phyloP scores from a whole-genome alignment of 139 green algal genomes.

The Coelastrella sp. region DNA sequence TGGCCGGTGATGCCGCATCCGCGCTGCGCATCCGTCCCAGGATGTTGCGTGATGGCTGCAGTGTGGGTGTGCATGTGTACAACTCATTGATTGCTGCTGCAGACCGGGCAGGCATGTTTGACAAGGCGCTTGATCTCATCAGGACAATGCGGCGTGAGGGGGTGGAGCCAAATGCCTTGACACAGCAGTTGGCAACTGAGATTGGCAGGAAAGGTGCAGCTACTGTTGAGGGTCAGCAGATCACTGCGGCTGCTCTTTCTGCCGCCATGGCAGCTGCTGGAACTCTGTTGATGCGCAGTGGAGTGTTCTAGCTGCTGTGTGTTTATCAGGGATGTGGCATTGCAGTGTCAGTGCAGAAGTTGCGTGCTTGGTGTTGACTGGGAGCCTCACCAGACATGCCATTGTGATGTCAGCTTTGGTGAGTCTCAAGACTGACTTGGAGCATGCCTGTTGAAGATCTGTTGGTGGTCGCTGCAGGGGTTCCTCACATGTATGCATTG shows the following conservation, averaged over 20 bases:
- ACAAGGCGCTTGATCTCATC: slow-evolving; percentile 73
- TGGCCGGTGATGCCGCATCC: slow-evolving; percentile 70
- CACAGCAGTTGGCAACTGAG: slow-evolving; percentile 65
- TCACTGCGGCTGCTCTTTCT: slow-evolving; percentile 75
- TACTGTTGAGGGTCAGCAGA: slow-evolving; percentile 80
- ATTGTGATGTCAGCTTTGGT: not conserved
- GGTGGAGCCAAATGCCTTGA: slow-evolving; percentile 65
- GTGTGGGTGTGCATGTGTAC: slow-evolving; percentile 79
- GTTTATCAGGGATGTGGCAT: not conserved
- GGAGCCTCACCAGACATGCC: too few species aligned
- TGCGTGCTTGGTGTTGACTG: too few species aligned
- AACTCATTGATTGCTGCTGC: slow-evolving; percentile 89
- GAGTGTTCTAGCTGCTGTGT: slow-evolving; percentile 56
- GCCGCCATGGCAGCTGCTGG: slow-evolving; percentile 87
- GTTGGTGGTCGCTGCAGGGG: not conserved
- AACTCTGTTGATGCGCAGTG: slow-evolving; percentile 78
- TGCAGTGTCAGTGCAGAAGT: too few species aligned
- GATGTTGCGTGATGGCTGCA: slow-evolving; percentile 7
- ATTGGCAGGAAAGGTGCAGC: slow-evolving; percentile 76
- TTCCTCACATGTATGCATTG: too few species aligned
- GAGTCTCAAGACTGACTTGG: not conserved
- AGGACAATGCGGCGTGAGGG: slow-evolving; percentile 58
- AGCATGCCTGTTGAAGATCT: not conserved
- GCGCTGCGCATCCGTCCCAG: slow-evolving; percentile 64
- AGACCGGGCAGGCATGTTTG: slow-evolving; percentile 74